A percentile compares a stretch with the other conserved stretches of the same genome.
These are phyloP conservation scores for Fusarium sulawesiense DNA, from an alignment of 2,329 filamentous ascomycete species.

Conservation along the genomic window DNA sequence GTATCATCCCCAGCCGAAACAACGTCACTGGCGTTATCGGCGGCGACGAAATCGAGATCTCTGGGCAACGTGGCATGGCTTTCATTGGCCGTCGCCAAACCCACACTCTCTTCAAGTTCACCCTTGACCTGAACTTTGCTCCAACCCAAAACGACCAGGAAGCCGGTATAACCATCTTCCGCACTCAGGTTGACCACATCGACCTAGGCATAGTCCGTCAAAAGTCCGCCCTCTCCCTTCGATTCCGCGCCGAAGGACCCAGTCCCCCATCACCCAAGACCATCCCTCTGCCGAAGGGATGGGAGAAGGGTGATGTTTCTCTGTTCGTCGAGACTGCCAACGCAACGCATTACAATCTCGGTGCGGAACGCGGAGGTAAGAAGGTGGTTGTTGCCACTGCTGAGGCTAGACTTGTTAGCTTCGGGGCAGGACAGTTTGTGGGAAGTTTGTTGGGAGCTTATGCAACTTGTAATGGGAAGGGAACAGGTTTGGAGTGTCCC, in stretches of 20 bases:
- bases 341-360: conserved; percentile 22
- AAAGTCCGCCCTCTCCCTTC: conserved; percentile 6
- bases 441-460: conserved; percentile 28
- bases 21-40: conserved; percentile 9
- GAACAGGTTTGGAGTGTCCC: conserved; percentile 9
- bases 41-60: conserved; percentile 13
- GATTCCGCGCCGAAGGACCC: conserved; percentile 17
- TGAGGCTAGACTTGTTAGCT: conserved; percentile 22
- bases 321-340: conserved; percentile 17
- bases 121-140: conserved; percentile 20
- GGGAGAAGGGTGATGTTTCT: conserved; percentile 3
- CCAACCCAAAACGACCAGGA: conserved; percentile 7
- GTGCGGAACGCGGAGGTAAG: neutral
- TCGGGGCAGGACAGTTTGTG: conserved; percentile 15
- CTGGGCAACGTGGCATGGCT: conserved; percentile 15
- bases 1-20: conserved; percentile 13
- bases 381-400: conserved; percentile 4
- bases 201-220: conserved; percentile 22
- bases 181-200: conserved; percentile 33
- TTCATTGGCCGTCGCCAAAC: conserved; percentile 30
- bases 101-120: conserved; percentile 25
- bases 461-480: conserved; percentile 30
- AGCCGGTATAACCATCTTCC: conserved; percentile 23
- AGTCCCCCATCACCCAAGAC: neutral
- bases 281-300: conserved; percentile 14